Conservation (phyloP, 2,329 filamentous ascomycete species). For the Phoma sp. region DNA sequence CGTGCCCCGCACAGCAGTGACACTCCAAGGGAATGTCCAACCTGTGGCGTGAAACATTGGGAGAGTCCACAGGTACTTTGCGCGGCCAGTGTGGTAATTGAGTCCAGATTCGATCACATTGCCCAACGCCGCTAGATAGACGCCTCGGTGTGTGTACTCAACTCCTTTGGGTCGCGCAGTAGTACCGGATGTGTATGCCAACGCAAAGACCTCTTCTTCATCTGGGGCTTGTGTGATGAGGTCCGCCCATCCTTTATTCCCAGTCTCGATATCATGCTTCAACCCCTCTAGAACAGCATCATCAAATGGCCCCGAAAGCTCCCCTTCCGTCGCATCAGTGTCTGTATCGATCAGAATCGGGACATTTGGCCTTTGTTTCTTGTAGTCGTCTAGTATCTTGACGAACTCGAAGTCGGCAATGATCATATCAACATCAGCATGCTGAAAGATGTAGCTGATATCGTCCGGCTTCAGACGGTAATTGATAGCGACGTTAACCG, state of each 20-base stretch:
- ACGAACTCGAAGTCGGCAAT: constrained; percentile 85
- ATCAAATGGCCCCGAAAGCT: constrained; percentile 80
- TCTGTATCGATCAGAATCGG: constrained; percentile 83
- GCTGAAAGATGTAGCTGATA: constrained; percentile 87
- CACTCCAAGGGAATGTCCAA: constrained; percentile 90
- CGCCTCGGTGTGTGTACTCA: constrained; percentile 85
- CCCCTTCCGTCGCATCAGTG: constrained; percentile 76
- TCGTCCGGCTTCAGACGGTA: constrained; percentile 82
- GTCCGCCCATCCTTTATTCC: constrained; percentile 75
- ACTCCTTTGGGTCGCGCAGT: constrained; percentile 93
- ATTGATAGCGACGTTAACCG: constrained; percentile 75
- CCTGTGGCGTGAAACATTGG: constrained; percentile 79
- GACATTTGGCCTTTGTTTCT: constrained; percentile 64
- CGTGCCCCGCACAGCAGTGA: constrained; percentile 92
- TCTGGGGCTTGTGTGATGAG: constrained; percentile 72
- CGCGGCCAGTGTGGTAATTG: constrained; percentile 71
- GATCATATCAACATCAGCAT: constrained; percentile 84
- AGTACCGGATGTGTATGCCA: constrained; percentile 94
- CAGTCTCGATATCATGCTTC: constrained; percentile 69
- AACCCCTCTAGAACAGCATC: constrained; percentile 82
- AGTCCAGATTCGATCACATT: constrained; percentile 90
- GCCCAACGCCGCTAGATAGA: constrained; percentile 81
- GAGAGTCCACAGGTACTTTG: constrained; percentile 88
- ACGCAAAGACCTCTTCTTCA: constrained; percentile 82
- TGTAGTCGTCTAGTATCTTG: constrained; percentile 71